These are phyloP conservation scores for Cordyceps cateniannulata DNA, from an alignment of 2,329 filamentous ascomycete genomes.

Conservation along the genomic window DNA sequence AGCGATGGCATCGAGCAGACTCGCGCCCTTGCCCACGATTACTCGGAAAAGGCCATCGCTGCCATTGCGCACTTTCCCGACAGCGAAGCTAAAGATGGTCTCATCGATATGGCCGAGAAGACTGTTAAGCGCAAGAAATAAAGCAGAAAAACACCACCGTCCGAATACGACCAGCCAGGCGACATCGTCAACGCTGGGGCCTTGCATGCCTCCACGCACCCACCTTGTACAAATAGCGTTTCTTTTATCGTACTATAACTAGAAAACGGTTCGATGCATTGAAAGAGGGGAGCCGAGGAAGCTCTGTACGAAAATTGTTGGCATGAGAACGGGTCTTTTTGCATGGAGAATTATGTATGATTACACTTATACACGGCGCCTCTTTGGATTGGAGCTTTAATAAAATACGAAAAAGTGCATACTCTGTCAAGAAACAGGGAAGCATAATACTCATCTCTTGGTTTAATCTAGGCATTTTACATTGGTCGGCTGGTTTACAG, in stretches of 20 bases:
- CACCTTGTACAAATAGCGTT: slow-evolving; percentile 16
- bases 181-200: slow-evolving; percentile 3
- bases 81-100: slow-evolving; percentile 87
- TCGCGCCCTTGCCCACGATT: slow-evolving; percentile 81
- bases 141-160: not conserved
- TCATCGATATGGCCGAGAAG: slow-evolving; percentile 91
- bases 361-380: slow-evolving; percentile 1
- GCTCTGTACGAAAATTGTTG: not conserved
- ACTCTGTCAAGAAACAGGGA: not conserved
- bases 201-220: not conserved
- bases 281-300: not conserved
- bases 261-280: not conserved
- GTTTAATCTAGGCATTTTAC: not conserved
- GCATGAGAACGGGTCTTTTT: not conserved
- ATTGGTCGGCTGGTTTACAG: not conserved
- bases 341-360: slow-evolving; percentile 4
- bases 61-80: slow-evolving; percentile 82
- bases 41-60: slow-evolving; percentile 77
- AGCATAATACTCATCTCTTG: not conserved
- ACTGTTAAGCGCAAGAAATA: slow-evolving; percentile 84
- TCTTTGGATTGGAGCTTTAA: slow-evolving; percentile 2
- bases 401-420: not conserved
- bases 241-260: not conserved
- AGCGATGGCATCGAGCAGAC: slow-evolving; percentile 92
- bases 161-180: slow-evolving; percentile 7